Base-by-base conservation (phyloP, 2,329 filamentous ascomycete genomes). In the Claviceps cyperi region DNA sequence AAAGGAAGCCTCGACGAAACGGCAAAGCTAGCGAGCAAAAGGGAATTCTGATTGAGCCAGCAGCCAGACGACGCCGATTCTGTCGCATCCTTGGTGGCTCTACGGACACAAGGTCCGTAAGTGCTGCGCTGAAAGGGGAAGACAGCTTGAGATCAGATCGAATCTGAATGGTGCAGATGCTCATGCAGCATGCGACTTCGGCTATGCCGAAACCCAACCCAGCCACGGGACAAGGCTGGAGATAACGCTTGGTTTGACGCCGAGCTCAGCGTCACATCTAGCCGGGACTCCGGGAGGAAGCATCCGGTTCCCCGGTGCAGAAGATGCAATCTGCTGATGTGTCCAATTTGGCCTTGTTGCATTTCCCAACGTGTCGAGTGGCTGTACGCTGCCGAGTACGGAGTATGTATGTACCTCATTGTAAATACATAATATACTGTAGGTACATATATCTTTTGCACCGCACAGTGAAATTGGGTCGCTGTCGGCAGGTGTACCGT, bases 141-240 rank as follows among this genome's bases (percentile, higher is more conserved):
- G 7, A 5, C 21, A 39, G 46, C 28, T 28, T n/a, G 44, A 11
- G 22, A 43, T 17, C 24, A 24, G 40, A 38, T 49, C 43, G 43
- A 38, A 50, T 41, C 32, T 50, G 28, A 39, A 21, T 40, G 41
- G 19, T 5, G 38, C 39, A 24, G 35, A 48, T 46, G 50, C 32
- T 44, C 46, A 46, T 49, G 47, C 46, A 38, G 14, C 35, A 40
- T 28, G 43, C 43, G 19, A 35, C 43, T 43, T 51, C 50, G 50
- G 50, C 50, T 43, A 51, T 49, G 8, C 50, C 50, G 50, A 32
- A 32, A 32, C 28, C 28, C 28, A 32, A 32, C 28, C 28, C 28
- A 32, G 28, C 28, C 9, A 32, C 9, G 28, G 28, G 28, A 28
- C 28, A 28, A 28, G 28, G 9, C 8, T 28, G 28, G 28, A 9